A percentile compares a stretch with the other conserved stretches of the same genome.
Conservation (phyloP, 2,329 filamentous ascomycete genomes). For the Leptoxyphium fumago region DNA sequence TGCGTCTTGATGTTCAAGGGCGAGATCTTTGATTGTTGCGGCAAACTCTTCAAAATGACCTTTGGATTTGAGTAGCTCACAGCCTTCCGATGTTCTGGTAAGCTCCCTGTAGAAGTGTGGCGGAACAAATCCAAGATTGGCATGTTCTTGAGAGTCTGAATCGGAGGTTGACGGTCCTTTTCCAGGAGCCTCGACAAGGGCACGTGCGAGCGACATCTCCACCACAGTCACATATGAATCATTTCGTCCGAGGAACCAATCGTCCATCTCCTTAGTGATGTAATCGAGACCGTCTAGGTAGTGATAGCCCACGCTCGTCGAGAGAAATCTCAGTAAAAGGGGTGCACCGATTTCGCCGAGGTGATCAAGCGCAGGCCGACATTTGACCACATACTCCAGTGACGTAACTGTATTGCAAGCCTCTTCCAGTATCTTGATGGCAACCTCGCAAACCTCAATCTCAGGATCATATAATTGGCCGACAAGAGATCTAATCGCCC, state of each 20-base stretch:
- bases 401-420: conserved; percentile 86
- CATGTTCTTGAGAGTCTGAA: conserved; percentile 31
- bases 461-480: conserved; percentile 96
- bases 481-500: conserved; percentile 94
- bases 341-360: conserved; percentile 93
- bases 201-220: conserved; percentile 83
- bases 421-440: conserved; percentile 93
- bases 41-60: conserved; percentile 94
- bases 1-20: conserved; percentile 67
- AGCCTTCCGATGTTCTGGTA: conserved; percentile 83
- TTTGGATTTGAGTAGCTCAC: conserved; percentile 75
- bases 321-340: conserved; percentile 78
- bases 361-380: conserved; percentile 84
- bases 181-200: conserved; percentile 51
- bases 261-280: conserved; percentile 98
- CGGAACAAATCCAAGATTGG: conserved; percentile 53
- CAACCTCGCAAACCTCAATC: conserved; percentile 88
- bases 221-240: conserved; percentile 91
- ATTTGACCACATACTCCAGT: conserved; percentile 92
- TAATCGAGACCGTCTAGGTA: conserved; percentile 95
- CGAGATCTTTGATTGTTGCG: conserved; percentile 73
- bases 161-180: conserved; percentile 29
- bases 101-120: conserved; percentile 96
- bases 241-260: conserved; percentile 96
- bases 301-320: conserved; percentile 92